Evolutionary conservation across 495 filamentous ascomycete genomes (phyloP).

Genomic region (Aspergillus heteromorphus): DNA sequence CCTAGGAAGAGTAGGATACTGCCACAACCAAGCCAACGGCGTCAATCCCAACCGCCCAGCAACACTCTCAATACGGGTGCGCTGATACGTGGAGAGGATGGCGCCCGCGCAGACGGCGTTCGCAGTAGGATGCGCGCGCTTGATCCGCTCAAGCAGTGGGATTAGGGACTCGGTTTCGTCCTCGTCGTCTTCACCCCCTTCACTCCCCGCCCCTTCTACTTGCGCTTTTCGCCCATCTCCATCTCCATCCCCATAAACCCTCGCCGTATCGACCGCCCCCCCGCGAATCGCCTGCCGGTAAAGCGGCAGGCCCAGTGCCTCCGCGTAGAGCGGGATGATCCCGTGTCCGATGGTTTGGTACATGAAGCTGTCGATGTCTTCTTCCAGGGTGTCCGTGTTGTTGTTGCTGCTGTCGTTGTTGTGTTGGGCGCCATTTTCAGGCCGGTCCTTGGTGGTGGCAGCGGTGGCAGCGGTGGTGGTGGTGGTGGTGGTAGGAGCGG

Average conservation of each 20-base stretch:
- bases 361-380: slow-evolving; percentile 86
- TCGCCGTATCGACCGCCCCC: slow-evolving; percentile 52
- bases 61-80: slow-evolving; percentile 87
- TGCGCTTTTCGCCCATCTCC: no score
- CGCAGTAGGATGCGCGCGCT: slow-evolving; percentile 60
- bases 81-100: slow-evolving; percentile 91
- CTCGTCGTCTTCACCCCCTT: background rate
- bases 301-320: slow-evolving; percentile 70
- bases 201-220: background rate
- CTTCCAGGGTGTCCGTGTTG: slow-evolving; percentile 6
- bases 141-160: slow-evolving; percentile 61
- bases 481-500: slow-evolving; percentile 23
- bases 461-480: no score
- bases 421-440: no score
- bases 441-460: no score
- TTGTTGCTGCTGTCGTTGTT: background rate
- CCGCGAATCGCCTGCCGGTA: slow-evolving; percentile 72
- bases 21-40: slow-evolving; percentile 85
- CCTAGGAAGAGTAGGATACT: slow-evolving; percentile 68
- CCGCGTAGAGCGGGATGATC: slow-evolving; percentile 77
- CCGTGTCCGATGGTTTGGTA: slow-evolving; percentile 95
- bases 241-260: slow-evolving; percentile 22
- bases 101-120: slow-evolving; percentile 87
- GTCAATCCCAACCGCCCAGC: slow-evolving; percentile 68
- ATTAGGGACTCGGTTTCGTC: slow-evolving; percentile 90